Conservation (phyloP, 495 filamentous ascomycete species). For the Aspergillus nidulans region DNA sequence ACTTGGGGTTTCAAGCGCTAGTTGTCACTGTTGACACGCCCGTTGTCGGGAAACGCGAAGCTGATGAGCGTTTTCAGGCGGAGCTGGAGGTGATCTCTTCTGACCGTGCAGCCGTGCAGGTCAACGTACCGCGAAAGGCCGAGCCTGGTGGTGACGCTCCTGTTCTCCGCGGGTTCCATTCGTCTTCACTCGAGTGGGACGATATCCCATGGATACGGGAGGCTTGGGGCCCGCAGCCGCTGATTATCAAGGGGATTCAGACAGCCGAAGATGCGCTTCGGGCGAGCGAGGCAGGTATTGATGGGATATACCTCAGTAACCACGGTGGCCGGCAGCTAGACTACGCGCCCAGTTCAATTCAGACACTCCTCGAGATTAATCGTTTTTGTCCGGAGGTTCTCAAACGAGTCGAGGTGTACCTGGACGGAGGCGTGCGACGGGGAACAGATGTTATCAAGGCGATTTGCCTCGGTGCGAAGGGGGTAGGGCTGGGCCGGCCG, state of each 20-base stretch:
- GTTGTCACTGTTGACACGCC: constrained; percentile 83
- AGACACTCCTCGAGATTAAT: constrained; percentile 60
- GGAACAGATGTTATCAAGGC: constrained; percentile 67
- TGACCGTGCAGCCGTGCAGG: no score
- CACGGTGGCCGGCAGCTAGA: constrained; percentile 66
- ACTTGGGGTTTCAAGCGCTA: constrained; percentile 48
- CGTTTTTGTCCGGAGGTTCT: constrained; percentile 58
- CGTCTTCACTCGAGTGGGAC: constrained; percentile 63
- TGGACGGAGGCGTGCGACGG: constrained; percentile 61
- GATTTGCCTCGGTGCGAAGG: constrained; percentile 57
- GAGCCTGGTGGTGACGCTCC: no score
- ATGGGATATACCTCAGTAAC: constrained; percentile 64
- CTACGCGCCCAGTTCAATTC: constrained; percentile 27
- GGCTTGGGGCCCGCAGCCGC: constrained; percentile 51
- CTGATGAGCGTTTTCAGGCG: constrained; percentile 63
- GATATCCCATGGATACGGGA: constrained; percentile 64
- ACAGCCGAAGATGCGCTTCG: constrained; percentile 52
- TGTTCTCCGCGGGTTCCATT: no score
- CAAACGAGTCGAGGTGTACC: constrained; percentile 55
- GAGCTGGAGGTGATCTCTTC: constrained; percentile 33
- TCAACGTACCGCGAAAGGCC: no score
- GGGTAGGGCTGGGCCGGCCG: constrained; percentile 57
- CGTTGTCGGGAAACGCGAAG: constrained; percentile 78
- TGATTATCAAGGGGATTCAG: constrained; percentile 65
- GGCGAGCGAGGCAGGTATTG: constrained; percentile 51